Evolutionary conservation across 192 early-diverging fungal genomes (phyloP), one percentile per base, ranked within the genome.

Genomic region (Radiomyces spectabilis): DNA sequence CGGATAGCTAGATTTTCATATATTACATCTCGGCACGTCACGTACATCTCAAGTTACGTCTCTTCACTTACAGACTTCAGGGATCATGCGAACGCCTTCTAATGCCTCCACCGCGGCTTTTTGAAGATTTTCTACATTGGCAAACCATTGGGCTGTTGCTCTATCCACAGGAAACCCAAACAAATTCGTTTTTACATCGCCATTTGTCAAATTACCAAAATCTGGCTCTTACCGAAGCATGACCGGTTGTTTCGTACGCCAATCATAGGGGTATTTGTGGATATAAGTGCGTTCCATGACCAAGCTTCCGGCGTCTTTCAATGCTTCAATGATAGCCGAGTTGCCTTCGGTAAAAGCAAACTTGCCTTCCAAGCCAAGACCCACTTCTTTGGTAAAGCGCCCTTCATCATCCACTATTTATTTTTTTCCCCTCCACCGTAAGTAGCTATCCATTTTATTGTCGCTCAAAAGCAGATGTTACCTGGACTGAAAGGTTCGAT

Each of bases 131-230:
- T 73, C 73, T 2, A 91, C 67, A 35, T 87, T 80, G 12, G 86
- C 86, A 72, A 91, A 91, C 88, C 88, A 91, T 65, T 91, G 88
- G 31, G 85, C 78, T 5, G 88, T 91, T 6, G 88, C 86, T 33
- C 88, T 78, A 59, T 67, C 43, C 13, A 22, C 26, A 19, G 43
- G 0, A 21, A 40, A 27, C n/a, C n/a, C n/a, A n/a, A n/a, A n/a
- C n/a, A n/a, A n/a, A n/a, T n/a, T n/a, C n/a, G n/a, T n/a, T n/a
- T n/a, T n/a, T n/a, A n/a, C n/a, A n/a, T n/a, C n/a, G n/a, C n/a
- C n/a, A n/a, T n/a, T n/a, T n/a, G n/a, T n/a, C n/a, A n/a, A n/a
- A n/a, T n/a, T n/a, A n/a, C n/a, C n/a, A n/a, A n/a, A n/a, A n/a
- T n/a, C n/a, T n/a, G n/a, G n/a, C 27, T 18, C 25, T 34, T 45